Percentiles rank a stretch among this genome's conserved stretches.
Conservation (phyloP, 139 green algal species). For the Chlorella ohadii region DNA sequence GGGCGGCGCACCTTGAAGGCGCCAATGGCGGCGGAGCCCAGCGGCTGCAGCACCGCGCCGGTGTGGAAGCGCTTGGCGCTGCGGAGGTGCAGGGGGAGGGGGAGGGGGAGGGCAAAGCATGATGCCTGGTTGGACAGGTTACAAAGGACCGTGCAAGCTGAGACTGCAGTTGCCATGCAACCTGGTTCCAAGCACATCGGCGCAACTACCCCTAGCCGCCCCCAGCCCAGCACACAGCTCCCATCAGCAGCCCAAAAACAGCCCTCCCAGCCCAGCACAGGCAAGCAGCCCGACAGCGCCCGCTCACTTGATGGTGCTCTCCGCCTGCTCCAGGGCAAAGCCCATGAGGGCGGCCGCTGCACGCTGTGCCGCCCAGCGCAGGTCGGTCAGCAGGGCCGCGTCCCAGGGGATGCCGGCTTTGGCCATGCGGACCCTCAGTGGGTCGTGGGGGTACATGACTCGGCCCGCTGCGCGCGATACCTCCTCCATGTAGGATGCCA, state of each 20-base stretch:
- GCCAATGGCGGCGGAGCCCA: conserved; percentile 46
- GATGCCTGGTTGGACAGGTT: too few species aligned
- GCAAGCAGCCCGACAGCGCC: too few species aligned
- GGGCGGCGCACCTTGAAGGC: conserved; percentile 53
- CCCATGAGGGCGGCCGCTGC: conserved; percentile 49
- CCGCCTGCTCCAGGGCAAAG: conserved; percentile 17
- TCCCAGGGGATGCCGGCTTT: conserved; percentile 58
- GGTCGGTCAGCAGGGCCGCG: conserved; percentile 22
- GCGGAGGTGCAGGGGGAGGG: neutral
- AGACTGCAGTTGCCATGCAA: too few species aligned
- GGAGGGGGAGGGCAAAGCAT: too few species aligned
- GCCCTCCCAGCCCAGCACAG: too few species aligned
- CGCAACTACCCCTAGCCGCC: too few species aligned
- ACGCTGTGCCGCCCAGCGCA: conserved; percentile 45
- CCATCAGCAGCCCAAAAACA: too few species aligned
- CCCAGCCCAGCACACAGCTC: too few species aligned
- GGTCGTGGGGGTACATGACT: conserved; percentile 35
- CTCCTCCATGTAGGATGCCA: conserved; percentile 27
- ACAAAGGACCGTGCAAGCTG: too few species aligned
- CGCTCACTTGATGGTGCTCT: conserved; percentile 15
- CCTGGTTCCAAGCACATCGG: too few species aligned
- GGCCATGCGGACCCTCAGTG: conserved; percentile 32
- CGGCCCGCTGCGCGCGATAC: neutral
- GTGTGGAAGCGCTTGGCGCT: conserved; percentile 49
- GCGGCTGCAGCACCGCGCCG: conserved; percentile 44